phyloP scores from a whole-genome alignment of 768 basidiomycete species.

The Rhizopogon vesiculosus region DNA sequence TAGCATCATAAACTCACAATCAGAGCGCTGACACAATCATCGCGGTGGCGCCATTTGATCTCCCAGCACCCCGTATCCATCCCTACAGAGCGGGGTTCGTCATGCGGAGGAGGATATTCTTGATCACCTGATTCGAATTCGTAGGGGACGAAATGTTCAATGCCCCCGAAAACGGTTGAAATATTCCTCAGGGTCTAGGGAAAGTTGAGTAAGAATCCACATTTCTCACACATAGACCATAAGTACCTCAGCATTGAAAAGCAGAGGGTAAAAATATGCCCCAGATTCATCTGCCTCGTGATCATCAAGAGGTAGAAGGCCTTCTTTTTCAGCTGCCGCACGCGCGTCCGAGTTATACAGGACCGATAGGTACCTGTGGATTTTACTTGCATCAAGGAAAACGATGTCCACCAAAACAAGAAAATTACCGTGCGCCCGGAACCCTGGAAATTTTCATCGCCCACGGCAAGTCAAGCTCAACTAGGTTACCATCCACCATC shows the following conservation, averaged over 20 bases:
- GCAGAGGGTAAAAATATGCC: conserved; percentile 52
- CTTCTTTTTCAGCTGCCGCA: conserved; percentile 7
- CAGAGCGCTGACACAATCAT: conserved; percentile 69
- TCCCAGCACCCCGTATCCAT: conserved; percentile 71
- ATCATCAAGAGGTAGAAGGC: conserved; percentile 17
- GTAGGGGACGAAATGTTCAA: conserved; percentile 51
- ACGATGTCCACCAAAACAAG: neutral
- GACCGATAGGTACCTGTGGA: conserved; percentile 34
- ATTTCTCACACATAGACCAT: neutral
- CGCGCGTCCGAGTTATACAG: conserved; percentile 54
- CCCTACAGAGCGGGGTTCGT: conserved; percentile 42
- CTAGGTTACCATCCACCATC: conserved; percentile 20
- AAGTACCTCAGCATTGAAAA: conserved; percentile 55
- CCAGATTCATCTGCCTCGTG: conserved; percentile 25
- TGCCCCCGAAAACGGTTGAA: conserved; percentile 53
- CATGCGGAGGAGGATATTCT: conserved; percentile 46
- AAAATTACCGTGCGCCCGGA: conserved; percentile 46
- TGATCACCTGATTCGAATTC: conserved; percentile 12
- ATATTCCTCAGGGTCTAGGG: conserved; percentile 48
- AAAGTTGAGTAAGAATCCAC: conserved; percentile 4
- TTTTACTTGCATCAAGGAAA: conserved; percentile 16
- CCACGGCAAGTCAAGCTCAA: conserved; percentile 46
- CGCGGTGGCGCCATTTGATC: conserved; percentile 74
- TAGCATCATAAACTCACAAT: conserved; percentile 43
- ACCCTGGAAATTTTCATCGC: conserved; percentile 61